Base-by-base conservation (phyloP, 2,329 filamentous ascomycete species). In the Stemphylium lycopersici region DNA sequence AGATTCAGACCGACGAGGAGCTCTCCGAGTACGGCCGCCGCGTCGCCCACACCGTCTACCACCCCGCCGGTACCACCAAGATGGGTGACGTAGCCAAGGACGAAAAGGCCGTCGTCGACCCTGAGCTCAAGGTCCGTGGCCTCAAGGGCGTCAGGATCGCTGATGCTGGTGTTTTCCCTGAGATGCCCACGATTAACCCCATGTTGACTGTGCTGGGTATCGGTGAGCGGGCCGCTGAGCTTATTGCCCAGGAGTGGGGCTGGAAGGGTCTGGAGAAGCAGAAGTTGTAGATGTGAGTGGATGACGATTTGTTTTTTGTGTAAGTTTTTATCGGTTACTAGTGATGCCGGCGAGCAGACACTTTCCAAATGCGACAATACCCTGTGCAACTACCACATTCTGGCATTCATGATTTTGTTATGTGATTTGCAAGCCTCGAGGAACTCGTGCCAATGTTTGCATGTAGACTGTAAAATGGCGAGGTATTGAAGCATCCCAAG, bases 181-280 rank as follows among this genome's bases (percentile, higher is more conserved):
- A 89, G 57, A 96, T 96, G 86, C 83, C 90, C 40, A 89, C 84
- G 48, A 89, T 95, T 73, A 96, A 96, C 79, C 91, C 90, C 55
- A 95, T 96, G 92, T 79, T 96, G 70, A 96, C 91, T 1, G 91
- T 96, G 4, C 76, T 96, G 70, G 88, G 86, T 48, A 85, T 96
- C 67, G 92, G 90, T 6, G 92, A 96, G 84, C 83, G 90, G 52
- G 88, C 87, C 5, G 92, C 92, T 0, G 92, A 96, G 81, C 76
- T 96, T 74, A 88, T 96, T 71, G 88, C 88, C 26, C 82, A 87
- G 71, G 86, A 91, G 62, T 89, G 84, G 54, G 85, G 86, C 16
- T 89, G 86, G 86, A 85, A 79, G 71, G 81, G 81, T 56, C 71
- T 81, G 67, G 78, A 83, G 74, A 78, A 71, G 73, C 77, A 82